Conservation (phyloP, 495 filamentous ascomycete species). For the Hypoxylon lenormandii region DNA sequence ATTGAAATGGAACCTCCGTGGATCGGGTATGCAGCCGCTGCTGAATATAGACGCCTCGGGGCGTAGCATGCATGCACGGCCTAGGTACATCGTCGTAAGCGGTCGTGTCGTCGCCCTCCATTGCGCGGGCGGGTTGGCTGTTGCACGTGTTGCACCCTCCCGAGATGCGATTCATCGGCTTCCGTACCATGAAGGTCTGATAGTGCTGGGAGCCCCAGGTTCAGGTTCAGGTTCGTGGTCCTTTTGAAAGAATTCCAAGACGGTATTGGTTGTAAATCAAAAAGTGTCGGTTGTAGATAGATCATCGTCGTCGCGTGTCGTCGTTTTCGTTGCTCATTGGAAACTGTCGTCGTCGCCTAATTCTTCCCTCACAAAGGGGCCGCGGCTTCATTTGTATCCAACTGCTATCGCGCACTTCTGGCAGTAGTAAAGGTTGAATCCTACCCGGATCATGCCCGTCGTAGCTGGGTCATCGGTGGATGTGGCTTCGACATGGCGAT, state of each 20-base stretch:
- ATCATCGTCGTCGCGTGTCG: slow-evolving; percentile 16
- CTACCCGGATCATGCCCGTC: slow-evolving; percentile 73
- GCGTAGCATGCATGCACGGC: slow-evolving; percentile 23
- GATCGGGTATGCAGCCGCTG: slow-evolving; percentile 31
- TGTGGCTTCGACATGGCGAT: slow-evolving; percentile 65
- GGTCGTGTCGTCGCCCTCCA: slow-evolving; percentile 11
- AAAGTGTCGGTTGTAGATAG: slow-evolving; percentile 10
- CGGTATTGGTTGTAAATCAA: slow-evolving; percentile 12
- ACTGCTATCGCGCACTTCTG: slow-evolving; percentile 77
- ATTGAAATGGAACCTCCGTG: slow-evolving; percentile 9
- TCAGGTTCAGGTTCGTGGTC: slow-evolving; percentile 27
- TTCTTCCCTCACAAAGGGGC: neutral
- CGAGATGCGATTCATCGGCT: slow-evolving; percentile 23
- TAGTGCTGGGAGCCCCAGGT: slow-evolving; percentile 4
- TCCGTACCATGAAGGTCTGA: slow-evolving; percentile 30
- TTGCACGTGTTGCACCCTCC: neutral
- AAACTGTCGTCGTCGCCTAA: slow-evolving; percentile 3
- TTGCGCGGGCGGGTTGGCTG: slow-evolving; percentile 7
- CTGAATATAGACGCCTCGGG: slow-evolving; percentile 29
- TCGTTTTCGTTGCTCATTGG: neutral
- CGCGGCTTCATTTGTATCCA: slow-evolving; percentile 71
- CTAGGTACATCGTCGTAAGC: slow-evolving; percentile 30
- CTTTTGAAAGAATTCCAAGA: slow-evolving; percentile 17
- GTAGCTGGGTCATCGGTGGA: slow-evolving; percentile 66
- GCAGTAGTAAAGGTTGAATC: slow-evolving; percentile 84